Evolutionary conservation across 2,329 filamentous ascomycete species (phyloP).

Genomic region (Calonectria multiphialidica): DNA sequence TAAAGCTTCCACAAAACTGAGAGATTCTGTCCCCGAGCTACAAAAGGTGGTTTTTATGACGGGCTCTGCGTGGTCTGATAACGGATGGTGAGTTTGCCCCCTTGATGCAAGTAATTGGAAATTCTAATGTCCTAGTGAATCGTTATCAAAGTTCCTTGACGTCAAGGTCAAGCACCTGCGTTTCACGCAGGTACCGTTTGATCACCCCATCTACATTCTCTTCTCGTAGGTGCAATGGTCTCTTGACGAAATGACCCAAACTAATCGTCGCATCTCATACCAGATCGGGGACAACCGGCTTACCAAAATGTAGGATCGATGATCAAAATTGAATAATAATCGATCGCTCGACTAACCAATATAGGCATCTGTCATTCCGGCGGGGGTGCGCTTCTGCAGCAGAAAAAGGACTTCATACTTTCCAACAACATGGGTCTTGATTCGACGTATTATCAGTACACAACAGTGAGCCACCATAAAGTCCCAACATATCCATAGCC

Average conservation of each 20-base stretch:
- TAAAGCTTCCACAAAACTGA: not conserved
- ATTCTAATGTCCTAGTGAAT: not conserved
- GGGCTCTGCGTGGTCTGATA: not conserved
- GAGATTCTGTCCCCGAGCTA: not conserved
- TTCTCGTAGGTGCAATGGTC: not conserved
- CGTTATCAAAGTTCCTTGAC: not conserved
- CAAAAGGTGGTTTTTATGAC: not conserved
- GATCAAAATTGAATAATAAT: not conserved
- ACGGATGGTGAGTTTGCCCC: not conserved
- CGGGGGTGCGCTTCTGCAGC: not conserved
- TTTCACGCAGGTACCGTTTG: not conserved
- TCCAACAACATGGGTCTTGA: not conserved
- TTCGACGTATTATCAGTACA: not conserved
- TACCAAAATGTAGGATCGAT: not conserved
- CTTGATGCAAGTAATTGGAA: not conserved
- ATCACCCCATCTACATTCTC: not conserved
- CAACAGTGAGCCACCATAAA: not conserved
- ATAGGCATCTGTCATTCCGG: not conserved
- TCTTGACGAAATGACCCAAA: not conserved
- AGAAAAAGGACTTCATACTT: not conserved
- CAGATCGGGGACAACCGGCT: not conserved
- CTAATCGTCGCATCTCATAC: not conserved
- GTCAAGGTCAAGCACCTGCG: not conserved
- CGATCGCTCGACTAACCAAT: not conserved
- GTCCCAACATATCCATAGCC: not conserved